phyloP scores from a whole-genome alignment of 2,329 filamentous ascomycete species.

The Phyllosticta capitalensis region DNA sequence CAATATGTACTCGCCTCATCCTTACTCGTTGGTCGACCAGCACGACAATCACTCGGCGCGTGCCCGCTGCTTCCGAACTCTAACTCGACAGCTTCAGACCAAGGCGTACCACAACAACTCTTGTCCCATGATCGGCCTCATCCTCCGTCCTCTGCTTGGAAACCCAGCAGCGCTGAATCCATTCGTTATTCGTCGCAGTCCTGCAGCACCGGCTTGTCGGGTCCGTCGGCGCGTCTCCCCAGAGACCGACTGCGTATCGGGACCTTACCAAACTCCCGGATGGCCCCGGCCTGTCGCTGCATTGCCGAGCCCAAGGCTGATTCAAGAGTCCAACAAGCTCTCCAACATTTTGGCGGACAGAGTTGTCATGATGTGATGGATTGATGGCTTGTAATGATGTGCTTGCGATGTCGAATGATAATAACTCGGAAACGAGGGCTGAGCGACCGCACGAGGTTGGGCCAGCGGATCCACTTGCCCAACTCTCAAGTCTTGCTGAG shows the following conservation, averaged over 20 bases:
- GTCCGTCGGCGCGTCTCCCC: neutral
- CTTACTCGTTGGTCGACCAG: neutral
- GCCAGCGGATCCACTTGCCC: neutral
- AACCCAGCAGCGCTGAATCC: neutral
- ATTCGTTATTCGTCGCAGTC: neutral
- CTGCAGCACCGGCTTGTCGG: neutral
- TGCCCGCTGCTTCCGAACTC: neutral
- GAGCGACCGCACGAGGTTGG: no score
- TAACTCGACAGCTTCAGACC: neutral
- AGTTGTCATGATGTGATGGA: neutral
- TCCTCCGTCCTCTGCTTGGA: neutral
- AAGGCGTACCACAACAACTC: neutral
- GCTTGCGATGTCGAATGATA: neutral
- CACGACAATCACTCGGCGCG: neutral
- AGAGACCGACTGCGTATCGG: neutral
- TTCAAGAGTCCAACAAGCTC: neutral
- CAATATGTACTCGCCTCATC: neutral
- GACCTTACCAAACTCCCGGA: neutral
- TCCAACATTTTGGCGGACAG: neutral
- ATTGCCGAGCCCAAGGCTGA: neutral
- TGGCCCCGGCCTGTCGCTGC: neutral
- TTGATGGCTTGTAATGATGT: neutral
- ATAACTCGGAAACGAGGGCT: neutral
- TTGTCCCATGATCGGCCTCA: neutral
- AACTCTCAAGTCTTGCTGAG: neutral